Evolutionary conservation across 805 yeast species (phyloP), one percentile per base, ranked within the genome.

Genomic region (Kuraishia piskuri): DNA sequence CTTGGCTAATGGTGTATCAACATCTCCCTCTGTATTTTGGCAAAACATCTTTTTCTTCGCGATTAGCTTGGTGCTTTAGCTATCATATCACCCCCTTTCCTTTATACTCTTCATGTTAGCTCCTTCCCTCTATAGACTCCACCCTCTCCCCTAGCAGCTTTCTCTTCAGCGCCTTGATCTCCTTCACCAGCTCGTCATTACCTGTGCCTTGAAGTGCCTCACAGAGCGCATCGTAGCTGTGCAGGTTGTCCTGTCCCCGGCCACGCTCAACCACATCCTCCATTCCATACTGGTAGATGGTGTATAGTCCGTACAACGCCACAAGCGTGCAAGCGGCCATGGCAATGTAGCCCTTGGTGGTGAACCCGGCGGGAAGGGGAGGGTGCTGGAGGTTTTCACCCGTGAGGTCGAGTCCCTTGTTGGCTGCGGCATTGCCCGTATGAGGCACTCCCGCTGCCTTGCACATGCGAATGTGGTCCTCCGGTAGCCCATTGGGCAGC

Each of bases 311-410:
- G 58, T 72, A 79, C 2, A 86, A 22, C 1, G 86, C 92, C 31
- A 75, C 68, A 0, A 77, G 21, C 0, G 83, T 71, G 51, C 88
- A 84, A 1, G 80, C 55, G 0, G 70, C 55, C 50, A 87, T 64
- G 2, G 90, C 90, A 56, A 83, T 51, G 61, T 86, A 86, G 1
- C 94, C 94, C 63, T 80, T 84, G 7, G 67, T 46, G 0, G 91
- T 85, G 69, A 87, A 87, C 0, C 92, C 92, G 6, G 63, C 70
- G 0, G 94, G 92, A 56, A 87, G 72, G 14, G 88, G 86, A 0
- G 61, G 59, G 17, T 79, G 77, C 62, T 87, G 94, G 45, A 74
- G 59, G 44, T 77, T 76, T 61, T 86, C 87, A 3, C 88, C 88
- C 1, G 68, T 56, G 58, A 87, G 66, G 58, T 86, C 73, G 52